Conservation (phyloP, 2,329 filamentous ascomycete species). For the Colletotrichum sp. region DNA sequence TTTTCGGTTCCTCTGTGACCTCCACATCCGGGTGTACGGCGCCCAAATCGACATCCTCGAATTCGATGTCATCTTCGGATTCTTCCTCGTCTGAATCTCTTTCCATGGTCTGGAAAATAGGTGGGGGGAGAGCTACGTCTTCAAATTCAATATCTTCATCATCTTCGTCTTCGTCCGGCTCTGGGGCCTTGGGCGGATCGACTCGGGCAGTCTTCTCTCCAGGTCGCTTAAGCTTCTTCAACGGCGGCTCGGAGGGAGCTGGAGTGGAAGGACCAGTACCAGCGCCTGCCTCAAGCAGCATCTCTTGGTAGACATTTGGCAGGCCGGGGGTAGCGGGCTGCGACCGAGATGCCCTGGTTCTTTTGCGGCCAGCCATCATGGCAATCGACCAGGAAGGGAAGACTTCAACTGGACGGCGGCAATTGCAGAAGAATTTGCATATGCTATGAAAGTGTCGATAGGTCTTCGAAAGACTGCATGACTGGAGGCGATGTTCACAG, state of each 20-base stretch:
- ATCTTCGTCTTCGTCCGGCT: slow-evolving; percentile 35
- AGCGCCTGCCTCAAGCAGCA: slow-evolving; percentile 54
- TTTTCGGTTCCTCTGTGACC: slow-evolving; percentile 31
- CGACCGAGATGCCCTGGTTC: slow-evolving; percentile 28
- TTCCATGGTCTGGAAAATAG: slow-evolving; percentile 57
- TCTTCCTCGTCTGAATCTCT: slow-evolving; percentile 51
- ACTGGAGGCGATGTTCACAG: neutral
- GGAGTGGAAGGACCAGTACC: slow-evolving; percentile 25
- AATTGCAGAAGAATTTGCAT: neutral
- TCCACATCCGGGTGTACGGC: slow-evolving; percentile 27
- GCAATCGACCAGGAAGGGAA: neutral
- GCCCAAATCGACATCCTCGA: slow-evolving; percentile 55
- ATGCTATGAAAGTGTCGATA: neutral
- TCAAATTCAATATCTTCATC: slow-evolving; percentile 53
- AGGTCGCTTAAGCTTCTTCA: slow-evolving; percentile 44
- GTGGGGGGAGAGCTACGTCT: slow-evolving; percentile 52
- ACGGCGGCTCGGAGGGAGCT: slow-evolving; percentile 40
- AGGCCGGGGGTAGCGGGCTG: slow-evolving; percentile 23
- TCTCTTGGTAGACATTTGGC: slow-evolving; percentile 51
- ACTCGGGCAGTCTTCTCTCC: slow-evolving; percentile 20
- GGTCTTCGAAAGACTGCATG: neutral
- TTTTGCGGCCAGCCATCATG: slow-evolving; percentile 29
- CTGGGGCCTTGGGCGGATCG: neutral
- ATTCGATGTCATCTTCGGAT: slow-evolving; percentile 44
- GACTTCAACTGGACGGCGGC: neutral